Base-by-base conservation (phyloP, 2,329 filamentous ascomycete species). In the Aphanocladium album region DNA sequence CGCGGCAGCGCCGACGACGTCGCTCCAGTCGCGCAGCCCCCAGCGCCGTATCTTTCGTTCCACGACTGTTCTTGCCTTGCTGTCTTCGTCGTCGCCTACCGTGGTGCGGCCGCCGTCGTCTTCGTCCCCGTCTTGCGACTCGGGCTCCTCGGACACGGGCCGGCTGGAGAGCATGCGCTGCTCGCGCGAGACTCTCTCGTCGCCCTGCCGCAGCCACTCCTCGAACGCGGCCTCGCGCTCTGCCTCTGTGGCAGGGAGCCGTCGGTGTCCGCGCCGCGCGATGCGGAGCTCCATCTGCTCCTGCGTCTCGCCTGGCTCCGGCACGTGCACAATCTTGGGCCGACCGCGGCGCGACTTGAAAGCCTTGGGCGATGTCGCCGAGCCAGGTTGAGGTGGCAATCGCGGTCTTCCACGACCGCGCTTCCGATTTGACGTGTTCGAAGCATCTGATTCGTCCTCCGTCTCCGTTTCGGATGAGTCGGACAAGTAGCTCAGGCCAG, bases 1-100 rank as follows among this genome's bases (percentile, higher is more conserved):
- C 0, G 90, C 83, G 2, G 93, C 93, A 1, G 91, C 80, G 0
- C 90, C 90, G 30, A 97, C 75, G 1, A 97, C 83, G 65, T 96
- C 90, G 65, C 86, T 89, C 93, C 93, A 98, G 74, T 96, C 89
- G 23, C 89, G 83, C 14, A 85, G 76, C 16, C 72, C 79, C 70
- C 72, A 79, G 49, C 71, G 67, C 2, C 67, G 64, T 3, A 73
- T 67, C 58, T 66, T 73, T n/a, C 63, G 65, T 16, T 69, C 67
- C 14, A 52, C 50, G 21, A 66, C 68, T 35, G 61, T 64, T 33
- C 66, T 64, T 17, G 60, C 49, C 5, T 55, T 43, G 49, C 61
- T 57, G 41, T 60, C 62, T 19, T 65, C 63, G 19, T 64, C 63
- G 25, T 64, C 61, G 3, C 65, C 63, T 30, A 66, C 54, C 59